These are phyloP conservation scores for Pseudoturritis turrita DNA, from an alignment of 345 rosid species.

Conservation along the genomic window DNA sequence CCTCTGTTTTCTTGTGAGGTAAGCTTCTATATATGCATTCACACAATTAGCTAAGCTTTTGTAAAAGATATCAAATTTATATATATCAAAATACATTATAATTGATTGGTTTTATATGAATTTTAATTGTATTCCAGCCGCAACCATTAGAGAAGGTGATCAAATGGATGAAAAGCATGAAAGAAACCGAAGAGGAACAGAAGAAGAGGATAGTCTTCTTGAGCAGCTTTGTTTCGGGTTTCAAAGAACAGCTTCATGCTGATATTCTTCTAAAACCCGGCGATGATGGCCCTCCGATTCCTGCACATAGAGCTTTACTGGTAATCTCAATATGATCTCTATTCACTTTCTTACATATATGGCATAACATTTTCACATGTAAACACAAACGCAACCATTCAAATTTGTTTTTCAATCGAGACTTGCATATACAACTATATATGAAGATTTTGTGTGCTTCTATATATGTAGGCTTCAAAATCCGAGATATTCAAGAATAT, in stretches of 20 bases:
- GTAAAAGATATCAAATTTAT: background rate
- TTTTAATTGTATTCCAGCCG: conserved; percentile 8
- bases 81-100: background rate
- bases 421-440: background rate
- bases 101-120: background rate
- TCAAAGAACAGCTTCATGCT: conserved; percentile 54
- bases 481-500: conserved; percentile 75
- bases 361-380: background rate
- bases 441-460: background rate
- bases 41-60: background rate
- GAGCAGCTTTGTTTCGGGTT: conserved; percentile 40
- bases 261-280: conserved; percentile 61
- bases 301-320: conserved; percentile 66
- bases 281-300: conserved; percentile 47
- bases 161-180: conserved; percentile 60
- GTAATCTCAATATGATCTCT: conserved; percentile 31
- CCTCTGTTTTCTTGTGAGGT: conserved; percentile 58
- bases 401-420: background rate
- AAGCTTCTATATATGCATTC: conserved; percentile 29
- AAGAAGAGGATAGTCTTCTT: conserved; percentile 62
- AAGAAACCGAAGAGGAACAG: conserved; percentile 54
- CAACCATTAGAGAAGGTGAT: conserved; percentile 55
- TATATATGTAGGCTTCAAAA: conserved; percentile 58
- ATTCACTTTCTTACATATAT: background rate
- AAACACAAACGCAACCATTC: background rate